These are phyloP conservation scores for Colletotrichum falcatum DNA, from an alignment of 2,329 filamentous ascomycete genomes.

Conservation along the genomic window DNA sequence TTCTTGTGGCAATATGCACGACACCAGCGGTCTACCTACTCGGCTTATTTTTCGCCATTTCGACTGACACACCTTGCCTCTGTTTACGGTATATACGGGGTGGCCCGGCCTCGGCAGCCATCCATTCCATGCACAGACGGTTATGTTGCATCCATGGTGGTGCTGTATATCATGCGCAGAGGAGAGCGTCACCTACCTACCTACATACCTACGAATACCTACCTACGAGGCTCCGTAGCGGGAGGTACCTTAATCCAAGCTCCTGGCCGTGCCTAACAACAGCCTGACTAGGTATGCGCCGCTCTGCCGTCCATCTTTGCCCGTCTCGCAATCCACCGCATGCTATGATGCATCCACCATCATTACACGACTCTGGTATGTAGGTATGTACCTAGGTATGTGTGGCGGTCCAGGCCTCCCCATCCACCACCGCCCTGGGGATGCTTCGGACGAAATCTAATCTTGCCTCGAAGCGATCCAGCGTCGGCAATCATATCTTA, in stretches of 20 bases:
- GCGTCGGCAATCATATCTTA: too few species aligned
- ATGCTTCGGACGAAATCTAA: neutral
- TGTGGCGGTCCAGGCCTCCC: neutral
- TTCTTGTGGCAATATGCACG: neutral
- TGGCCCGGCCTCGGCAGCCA: slow-evolving; percentile 8
- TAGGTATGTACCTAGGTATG: neutral
- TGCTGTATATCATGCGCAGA: neutral
- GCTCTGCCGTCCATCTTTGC: neutral
- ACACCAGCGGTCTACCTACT: neutral
- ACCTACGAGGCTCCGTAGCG: neutral
- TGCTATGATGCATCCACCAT: neutral
- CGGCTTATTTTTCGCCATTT: too few species aligned
- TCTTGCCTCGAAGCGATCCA: neutral
- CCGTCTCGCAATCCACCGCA: neutral
- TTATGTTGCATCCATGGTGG: slow-evolving; percentile 1
- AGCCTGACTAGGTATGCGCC: too few species aligned
- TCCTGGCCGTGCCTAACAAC: neutral
- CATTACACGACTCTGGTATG: neutral
- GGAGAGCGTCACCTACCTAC: too few species aligned
- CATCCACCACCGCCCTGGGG: too few species aligned
- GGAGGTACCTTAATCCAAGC: neutral
- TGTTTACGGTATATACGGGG: neutral
- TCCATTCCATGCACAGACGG: slow-evolving; percentile 2
- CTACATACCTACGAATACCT: too few species aligned
- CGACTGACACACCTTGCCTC: neutral